These are phyloP conservation scores for Begonia masoniana DNA, from an alignment of 306 rosid genomes.

Conservation along the genomic window DNA sequence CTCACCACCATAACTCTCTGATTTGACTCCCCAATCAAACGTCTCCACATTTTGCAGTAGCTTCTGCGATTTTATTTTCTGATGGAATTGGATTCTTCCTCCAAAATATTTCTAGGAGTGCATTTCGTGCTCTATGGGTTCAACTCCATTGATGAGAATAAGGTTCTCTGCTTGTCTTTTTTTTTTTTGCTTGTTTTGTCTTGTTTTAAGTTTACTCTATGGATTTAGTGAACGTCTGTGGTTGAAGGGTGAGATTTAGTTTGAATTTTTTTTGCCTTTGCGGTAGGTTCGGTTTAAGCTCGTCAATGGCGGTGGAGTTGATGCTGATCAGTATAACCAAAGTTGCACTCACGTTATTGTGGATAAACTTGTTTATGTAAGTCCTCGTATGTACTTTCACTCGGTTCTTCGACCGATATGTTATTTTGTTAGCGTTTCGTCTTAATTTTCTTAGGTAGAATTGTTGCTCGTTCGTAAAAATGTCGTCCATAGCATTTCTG, in stretches of 20 bases:
- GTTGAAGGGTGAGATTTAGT: not conserved
- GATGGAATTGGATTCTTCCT: constrained; percentile 23
- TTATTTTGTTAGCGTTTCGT: no score
- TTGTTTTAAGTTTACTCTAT: not conserved
- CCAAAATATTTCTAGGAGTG: constrained; percentile 28
- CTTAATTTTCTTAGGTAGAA: no score
- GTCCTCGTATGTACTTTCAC: constrained; percentile 1
- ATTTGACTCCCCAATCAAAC: no score
- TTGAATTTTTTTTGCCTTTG: not conserved
- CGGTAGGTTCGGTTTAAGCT: constrained; percentile 63
- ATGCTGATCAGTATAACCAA: constrained; percentile 38
- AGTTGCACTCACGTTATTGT: constrained; percentile 73
- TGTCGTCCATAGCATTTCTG: no score
- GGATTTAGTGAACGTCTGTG: not conserved
- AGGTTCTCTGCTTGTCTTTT: constrained; percentile 23
- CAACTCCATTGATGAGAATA: constrained; percentile 26
- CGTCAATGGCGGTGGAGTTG: constrained; percentile 62
- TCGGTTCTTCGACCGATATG: not conserved
- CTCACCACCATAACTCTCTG: not conserved
- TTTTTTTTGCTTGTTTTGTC: not conserved
- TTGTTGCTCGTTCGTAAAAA: no score
- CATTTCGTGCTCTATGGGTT: constrained; percentile 64
- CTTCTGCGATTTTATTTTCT: constrained; percentile 6
- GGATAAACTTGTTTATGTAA: constrained; percentile 48
- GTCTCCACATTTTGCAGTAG: no score